A percentile compares a stretch with the other conserved stretches of the same genome.
phyloP scores from a whole-genome alignment of 805 yeast genomes.

The Saccharomycopsis lassenensis region DNA sequence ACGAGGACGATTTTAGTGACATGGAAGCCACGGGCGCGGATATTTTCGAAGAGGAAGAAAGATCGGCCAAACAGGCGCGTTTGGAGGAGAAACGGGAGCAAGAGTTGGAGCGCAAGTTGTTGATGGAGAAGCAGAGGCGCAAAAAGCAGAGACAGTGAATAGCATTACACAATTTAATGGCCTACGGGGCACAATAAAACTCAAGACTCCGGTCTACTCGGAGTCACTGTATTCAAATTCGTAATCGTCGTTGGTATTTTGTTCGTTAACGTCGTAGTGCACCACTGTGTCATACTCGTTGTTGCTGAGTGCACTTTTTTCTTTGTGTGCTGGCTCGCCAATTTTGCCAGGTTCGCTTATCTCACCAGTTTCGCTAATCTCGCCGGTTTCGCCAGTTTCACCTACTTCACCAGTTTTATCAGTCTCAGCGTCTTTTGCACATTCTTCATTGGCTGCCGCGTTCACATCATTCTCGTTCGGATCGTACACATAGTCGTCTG shows the following conservation, averaged over 20 bases:
- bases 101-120: conserved; percentile 41
- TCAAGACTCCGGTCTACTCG: conserved; percentile 18
- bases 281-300: neutral
- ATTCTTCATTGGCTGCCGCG: conserved; percentile 20
- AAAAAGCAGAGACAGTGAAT: conserved; percentile 10
- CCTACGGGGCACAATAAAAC: too few species aligned
- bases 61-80: conserved; percentile 57
- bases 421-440: conserved; percentile 9
- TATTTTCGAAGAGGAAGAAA: conserved; percentile 69
- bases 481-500: conserved; percentile 5
- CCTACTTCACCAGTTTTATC: too few species aligned
- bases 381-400: neutral
- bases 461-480: conserved; percentile 13
- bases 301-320: conserved; percentile 6
- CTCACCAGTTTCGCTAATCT: conserved; percentile 7
- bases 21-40: conserved; percentile 97
- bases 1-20: conserved; percentile 41
- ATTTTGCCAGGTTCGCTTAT: conserved; percentile 5
- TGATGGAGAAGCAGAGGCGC: conserved; percentile 33
- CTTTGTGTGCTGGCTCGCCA: conserved; percentile 12
- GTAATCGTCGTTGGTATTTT: conserved; percentile 20
- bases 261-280: neutral
- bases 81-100: conserved; percentile 69
- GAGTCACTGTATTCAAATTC: conserved; percentile 32
- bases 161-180: too few species aligned